Evolutionary conservation across 1,284 basidiomycete species (phyloP).

Genomic region (Moesziomyces parantarcticus): DNA sequence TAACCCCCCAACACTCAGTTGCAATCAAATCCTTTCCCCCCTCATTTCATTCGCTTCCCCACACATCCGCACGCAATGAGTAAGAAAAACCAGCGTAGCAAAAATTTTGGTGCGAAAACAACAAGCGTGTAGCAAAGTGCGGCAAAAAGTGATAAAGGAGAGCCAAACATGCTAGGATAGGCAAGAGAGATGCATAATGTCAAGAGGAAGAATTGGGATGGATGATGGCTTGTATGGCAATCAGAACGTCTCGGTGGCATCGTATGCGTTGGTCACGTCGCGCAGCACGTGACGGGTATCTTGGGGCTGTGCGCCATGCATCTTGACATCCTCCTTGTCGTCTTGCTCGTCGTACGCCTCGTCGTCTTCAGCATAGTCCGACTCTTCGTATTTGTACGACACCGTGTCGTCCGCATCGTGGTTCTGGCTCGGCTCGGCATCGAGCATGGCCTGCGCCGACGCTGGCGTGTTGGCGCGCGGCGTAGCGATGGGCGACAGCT

Average conservation of each 20-base stretch:
- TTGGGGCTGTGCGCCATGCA: neutral
- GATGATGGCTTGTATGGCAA: neutral
- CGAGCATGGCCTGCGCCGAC: conserved; percentile 16
- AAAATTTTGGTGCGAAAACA: neutral
- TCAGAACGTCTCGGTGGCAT: conserved; percentile 36
- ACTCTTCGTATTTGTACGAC: conserved; percentile 14
- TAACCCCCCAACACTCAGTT: neutral
- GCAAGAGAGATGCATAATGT: neutral
- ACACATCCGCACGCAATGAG: neutral
- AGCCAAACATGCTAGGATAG: neutral
- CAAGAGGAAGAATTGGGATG: conserved; percentile 2
- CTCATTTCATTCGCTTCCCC: too few species aligned
- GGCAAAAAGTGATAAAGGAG: neutral
- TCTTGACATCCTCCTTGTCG: conserved; percentile 7
- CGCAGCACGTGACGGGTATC: conserved; percentile 36
- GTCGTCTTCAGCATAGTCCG: conserved; percentile 1
- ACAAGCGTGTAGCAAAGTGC: neutral
- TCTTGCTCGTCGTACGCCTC: conserved; percentile 11
- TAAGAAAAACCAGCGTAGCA: neutral
- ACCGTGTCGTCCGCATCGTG: conserved; percentile 25
- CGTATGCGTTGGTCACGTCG: conserved; percentile 47
- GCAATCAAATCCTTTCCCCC: too few species aligned
- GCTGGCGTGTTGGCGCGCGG: conserved; percentile 37
- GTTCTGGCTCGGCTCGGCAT: conserved; percentile 26
- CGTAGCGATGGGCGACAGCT: conserved; percentile 31